Evolutionary conservation across 140 eudicot species (phyloP).

Genomic region (Flaveria floridana): DNA sequence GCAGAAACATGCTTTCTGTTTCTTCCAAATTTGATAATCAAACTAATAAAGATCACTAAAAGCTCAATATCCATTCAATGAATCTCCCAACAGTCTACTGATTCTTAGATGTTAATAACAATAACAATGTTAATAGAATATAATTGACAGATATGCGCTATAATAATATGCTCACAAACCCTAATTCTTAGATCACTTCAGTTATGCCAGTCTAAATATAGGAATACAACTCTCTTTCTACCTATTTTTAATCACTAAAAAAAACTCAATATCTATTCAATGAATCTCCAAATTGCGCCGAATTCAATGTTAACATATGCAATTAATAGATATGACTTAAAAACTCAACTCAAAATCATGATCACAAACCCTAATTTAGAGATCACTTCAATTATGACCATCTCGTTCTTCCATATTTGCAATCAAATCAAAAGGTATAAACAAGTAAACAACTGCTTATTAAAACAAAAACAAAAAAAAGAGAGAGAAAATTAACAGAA

Average conservation of each 20-base stretch:
- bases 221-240: neutral
- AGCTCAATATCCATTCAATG: neutral
- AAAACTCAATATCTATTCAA: neutral
- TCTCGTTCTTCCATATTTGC: neutral
- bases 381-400: neutral
- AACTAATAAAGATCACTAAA: neutral
- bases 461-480: neutral
- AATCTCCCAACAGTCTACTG: neutral
- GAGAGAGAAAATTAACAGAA: neutral
- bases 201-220: neutral
- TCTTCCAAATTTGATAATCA: neutral
- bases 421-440: neutral
- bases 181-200: constrained; percentile 13
- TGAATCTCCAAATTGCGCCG: neutral
- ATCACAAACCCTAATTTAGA: constrained; percentile 17
- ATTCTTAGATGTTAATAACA: too few relatives aligned
- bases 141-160: neutral
- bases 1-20: neutral
- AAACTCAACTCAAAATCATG: neutral
- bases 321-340: too few relatives aligned
- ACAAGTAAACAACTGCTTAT: neutral
- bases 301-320: neutral
- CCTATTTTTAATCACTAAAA: neutral
- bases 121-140: neutral
- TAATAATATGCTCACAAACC: constrained; percentile 9